Percentiles rank a stretch among this genome's conserved stretches.
phyloP scores from a whole-genome alignment of 2,329 filamentous ascomycete species.

The Ophiostoma novo-ulmi region DNA sequence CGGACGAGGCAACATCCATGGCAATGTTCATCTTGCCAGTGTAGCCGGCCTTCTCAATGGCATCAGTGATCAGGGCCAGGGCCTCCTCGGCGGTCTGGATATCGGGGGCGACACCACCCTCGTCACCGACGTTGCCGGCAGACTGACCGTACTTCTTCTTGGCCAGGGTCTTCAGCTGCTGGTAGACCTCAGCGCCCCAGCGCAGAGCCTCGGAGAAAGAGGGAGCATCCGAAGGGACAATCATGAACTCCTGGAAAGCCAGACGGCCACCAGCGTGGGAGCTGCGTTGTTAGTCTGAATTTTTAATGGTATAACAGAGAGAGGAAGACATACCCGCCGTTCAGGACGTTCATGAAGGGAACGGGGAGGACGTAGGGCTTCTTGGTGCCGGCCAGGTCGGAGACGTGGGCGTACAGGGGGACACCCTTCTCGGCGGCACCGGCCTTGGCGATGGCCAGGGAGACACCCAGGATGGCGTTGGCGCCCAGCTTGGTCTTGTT shows the following conservation, averaged over 20 bases:
- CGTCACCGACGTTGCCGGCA: constrained; percentile 96
- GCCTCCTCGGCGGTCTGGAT: constrained; percentile 97
- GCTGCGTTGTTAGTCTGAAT: constrained; percentile 37
- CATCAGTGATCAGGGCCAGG: constrained; percentile 88
- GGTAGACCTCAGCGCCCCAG: constrained; percentile 96
- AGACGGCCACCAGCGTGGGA: constrained; percentile 96
- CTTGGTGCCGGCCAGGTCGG: constrained; percentile 82
- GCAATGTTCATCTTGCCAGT: constrained; percentile 95
- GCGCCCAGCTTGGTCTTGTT: constrained; percentile 87
- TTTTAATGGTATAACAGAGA: not conserved
- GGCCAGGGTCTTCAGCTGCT: constrained; percentile 90
- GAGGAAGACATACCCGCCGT: constrained; percentile 53
- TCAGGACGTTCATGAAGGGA: constrained; percentile 91
- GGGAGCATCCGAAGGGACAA: constrained; percentile 77
- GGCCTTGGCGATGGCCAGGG: constrained; percentile 79
- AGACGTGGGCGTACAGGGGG: constrained; percentile 82
- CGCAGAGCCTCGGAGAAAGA: constrained; percentile 94
- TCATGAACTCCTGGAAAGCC: constrained; percentile 96
- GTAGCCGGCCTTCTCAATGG: constrained; percentile 94
- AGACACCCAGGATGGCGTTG: constrained; percentile 84
- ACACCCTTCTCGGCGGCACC: constrained; percentile 84
- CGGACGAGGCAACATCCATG: constrained; percentile 98
- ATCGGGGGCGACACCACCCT: constrained; percentile 98
- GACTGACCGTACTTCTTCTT: constrained; percentile 99
- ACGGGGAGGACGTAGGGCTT: constrained; percentile 87